Evolutionary conservation across 2,329 filamentous ascomycete genomes (phyloP), one percentile per base, ranked within the genome.

Genomic region (Trichoderma afroharzianum): DNA sequence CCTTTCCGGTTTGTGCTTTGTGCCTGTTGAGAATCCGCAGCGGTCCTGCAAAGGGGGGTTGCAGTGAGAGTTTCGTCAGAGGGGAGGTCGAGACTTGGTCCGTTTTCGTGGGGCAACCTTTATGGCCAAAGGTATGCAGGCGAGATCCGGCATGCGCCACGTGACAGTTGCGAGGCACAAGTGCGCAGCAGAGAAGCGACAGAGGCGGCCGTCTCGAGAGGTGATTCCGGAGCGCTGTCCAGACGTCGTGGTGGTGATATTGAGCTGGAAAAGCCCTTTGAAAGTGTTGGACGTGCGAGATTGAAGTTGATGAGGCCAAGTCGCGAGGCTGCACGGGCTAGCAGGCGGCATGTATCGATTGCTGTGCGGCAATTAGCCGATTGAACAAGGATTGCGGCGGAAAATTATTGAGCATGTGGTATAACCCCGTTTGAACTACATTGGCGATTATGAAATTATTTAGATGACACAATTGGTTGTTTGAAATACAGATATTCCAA

Each of bases 241-340:
- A 39, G 57, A 32, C 53, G 57, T 30, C 21, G 59, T 47, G 39
- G 68, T 63, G 64, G 32, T 24, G 66, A 39, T 32, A 64, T 70
- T 28, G 24, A 57, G 68, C 59, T 47, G 63, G 32, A 12, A 28
- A 28, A 36, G 50, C 63, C 63, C 36, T 70, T 55, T 67, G 47
- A 62, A 24, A 39, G 59, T 50, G 36, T 70, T 72, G 57, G 63
- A 73, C 66, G 72, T 72, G 73, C 72, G 62, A 72, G 73, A 71
- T 71, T 72, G 71, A 71, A 66, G 71, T 68, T 36, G 57, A 50
- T 71, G 58, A 74, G 71, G 71, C 67, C 73, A 76, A 69, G 74
- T 76, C 73, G 69, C 69, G 53, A 63, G 50, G 58, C 43, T 59
- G 68, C 73, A 64, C 66, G 67, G 64, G 72, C 72, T 76, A 75